Evolutionary conservation across 2,329 filamentous ascomycete genomes (phyloP).

Genomic region (Didymella segeticola): DNA sequence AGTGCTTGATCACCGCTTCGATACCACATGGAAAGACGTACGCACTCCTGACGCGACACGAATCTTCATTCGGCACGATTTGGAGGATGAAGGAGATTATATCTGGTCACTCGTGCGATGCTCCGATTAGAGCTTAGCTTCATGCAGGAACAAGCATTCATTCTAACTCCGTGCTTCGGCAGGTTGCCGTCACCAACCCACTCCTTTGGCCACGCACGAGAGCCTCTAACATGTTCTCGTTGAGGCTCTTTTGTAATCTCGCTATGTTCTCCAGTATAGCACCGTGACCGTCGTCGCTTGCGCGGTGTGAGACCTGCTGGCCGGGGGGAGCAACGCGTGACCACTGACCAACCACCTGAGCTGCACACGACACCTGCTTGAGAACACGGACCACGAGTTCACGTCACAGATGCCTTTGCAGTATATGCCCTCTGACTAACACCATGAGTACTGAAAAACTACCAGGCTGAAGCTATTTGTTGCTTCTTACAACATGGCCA

Average conservation of each 20-base stretch:
- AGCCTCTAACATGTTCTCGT: background rate
- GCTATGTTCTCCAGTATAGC: background rate
- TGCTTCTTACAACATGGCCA: constrained; percentile 27
- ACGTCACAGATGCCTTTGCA: constrained; percentile 30
- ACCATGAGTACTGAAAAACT: background rate
- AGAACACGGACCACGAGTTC: constrained; percentile 36
- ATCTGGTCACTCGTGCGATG: constrained; percentile 3
- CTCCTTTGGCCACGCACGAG: background rate
- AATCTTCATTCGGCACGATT: background rate
- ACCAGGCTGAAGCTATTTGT: background rate
- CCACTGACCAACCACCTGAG: constrained; percentile 37
- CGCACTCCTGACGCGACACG: no score
- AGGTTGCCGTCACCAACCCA: background rate
- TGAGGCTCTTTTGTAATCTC: background rate
- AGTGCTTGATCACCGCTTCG: background rate
- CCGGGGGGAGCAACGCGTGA: constrained; percentile 37
- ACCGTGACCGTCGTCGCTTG: background rate
- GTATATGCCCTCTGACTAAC: background rate
- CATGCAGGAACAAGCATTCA: background rate
- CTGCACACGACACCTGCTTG: constrained; percentile 24
- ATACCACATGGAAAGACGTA: background rate
- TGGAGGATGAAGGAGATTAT: background rate
- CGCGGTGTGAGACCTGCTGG: constrained; percentile 33
- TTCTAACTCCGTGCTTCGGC: no score
- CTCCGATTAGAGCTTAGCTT: background rate